Base-by-base conservation (phyloP, 2,329 filamentous ascomycete genomes). In the Triangularia setosa region DNA sequence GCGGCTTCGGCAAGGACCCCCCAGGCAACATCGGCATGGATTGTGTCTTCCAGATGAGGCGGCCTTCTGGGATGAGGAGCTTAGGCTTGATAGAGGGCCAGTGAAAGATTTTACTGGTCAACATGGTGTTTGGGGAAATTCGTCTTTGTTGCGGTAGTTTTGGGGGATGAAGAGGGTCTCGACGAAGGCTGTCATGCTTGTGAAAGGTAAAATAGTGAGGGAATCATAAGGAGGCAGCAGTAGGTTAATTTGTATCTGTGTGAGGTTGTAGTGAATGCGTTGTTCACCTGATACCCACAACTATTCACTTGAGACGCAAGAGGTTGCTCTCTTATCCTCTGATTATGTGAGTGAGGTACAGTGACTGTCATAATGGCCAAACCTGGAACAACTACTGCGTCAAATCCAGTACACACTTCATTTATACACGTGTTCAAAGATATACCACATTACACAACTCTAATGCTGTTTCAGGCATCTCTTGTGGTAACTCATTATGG, bases 11-110 rank as follows among this genome's bases (percentile, higher is more conserved):
- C n/a, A 7, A 48, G 40, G 18, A 48, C n/a, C n/a, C 21, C 40
- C n/a, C 40, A 61, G 25, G 25, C 18, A 12, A 61, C 52, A 25
- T 61, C 59, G 44, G 44, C 12, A 21, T 61, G 23, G 48, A 55
- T 30, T 1, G n/a, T 33, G 27, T 55, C 48, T 3, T 55, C 25
- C n/a, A 61, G 24, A 61, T 40, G 24, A 53, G n/a, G 5, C 23
- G 25, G n/a, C 40, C 40, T 6, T 48, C 40, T 6, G 40, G n/a
- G 18, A n/a, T 48, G 40, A 48, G 40, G 40, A 48, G 40, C 8
- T 21, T 48, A 2, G n/a, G n/a, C 40, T 48, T 48, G 40, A 48
- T 48, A n/a, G 40, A 48, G n/a, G 40, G 7, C 40, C 40, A 48
- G 40, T 18, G 40, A n/a, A 48, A 48, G n/a, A 48, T 21, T 21